phyloP scores from a whole-genome alignment of 2,329 filamentous ascomycete genomes.

The Ascochyta rabiei region DNA sequence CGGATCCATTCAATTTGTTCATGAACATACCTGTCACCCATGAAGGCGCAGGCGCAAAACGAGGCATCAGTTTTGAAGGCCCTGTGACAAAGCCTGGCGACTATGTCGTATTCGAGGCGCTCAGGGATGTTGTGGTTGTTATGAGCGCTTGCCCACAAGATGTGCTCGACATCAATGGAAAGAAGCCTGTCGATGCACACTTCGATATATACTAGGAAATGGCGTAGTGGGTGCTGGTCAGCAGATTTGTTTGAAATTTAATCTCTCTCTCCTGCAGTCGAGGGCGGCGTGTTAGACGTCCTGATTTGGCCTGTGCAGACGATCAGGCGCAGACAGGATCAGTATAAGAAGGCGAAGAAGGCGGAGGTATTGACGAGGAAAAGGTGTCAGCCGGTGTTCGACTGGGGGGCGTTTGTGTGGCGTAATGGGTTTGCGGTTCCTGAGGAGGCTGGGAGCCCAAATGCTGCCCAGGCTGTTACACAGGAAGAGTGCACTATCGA shows the following conservation, averaged over 20 bases:
- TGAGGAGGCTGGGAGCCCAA: not conserved
- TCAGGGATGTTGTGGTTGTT: slow-evolving; percentile 54
- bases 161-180: slow-evolving; percentile 52
- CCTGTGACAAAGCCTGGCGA: slow-evolving; percentile 51
- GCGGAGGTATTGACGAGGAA: not conserved
- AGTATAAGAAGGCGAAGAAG: not conserved
- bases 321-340: not conserved
- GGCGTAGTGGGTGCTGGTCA: not conserved
- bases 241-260: not conserved
- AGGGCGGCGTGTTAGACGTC: not conserved
- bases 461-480: no score
- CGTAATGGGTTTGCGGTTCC: not conserved
- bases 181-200: slow-evolving; percentile 52
- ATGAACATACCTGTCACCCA: slow-evolving; percentile 54
- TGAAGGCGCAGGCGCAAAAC: slow-evolving; percentile 44
- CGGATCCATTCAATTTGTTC: slow-evolving; percentile 48
- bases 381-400: not conserved
- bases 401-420: not conserved
- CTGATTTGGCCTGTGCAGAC: not conserved
- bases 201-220: slow-evolving; percentile 35
- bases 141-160: slow-evolving; percentile 57
- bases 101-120: slow-evolving; percentile 52
- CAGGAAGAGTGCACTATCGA: no score
- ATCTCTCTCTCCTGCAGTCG: not conserved
- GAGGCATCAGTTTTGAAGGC: slow-evolving; percentile 48